Evolutionary conservation across 176 grass and related monocot genomes (phyloP), one percentile per base, ranked within the genome.

Genomic region (Thinopyrum elongatum): DNA sequence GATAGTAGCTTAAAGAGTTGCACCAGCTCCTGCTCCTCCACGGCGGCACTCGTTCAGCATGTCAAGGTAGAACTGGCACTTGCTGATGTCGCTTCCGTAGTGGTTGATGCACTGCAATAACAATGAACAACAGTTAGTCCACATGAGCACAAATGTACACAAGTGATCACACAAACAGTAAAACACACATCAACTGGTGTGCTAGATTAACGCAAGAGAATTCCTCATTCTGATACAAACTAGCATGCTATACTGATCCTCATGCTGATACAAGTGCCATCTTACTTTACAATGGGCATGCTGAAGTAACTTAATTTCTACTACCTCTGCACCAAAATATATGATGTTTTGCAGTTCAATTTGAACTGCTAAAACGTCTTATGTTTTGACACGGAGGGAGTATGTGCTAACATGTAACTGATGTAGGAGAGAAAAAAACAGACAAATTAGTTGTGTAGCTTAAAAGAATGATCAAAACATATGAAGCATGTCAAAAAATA

Each of bases 11-110:
- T 83, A 85, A 27, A 70, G 80, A 79, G 82, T 61, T 4, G 84
- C 13, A 83, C 90, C 90, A 65, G 81, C 74, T 46, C 88, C 74
- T 19, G 89, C 74, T 65, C 88, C 74, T 58, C 88, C 86, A 4
- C 84, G 58, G 77, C 95, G 92, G 90, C 95, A 97, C 53, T 97
- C 95, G 22, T 90, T 97, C 62, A 97, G 78, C 90, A 93, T 97
- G 78, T 97, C 95, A 13, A 94, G 90, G 70, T 97, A 94, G 80
- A 94, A 97, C 88, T 97, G 95, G 77, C 95, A 97, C 83, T 82
- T 97, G 88, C 95, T 91, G 81, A 94, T 91, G 22, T 97, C 90
- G 0, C 81, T 94, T 16, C 92, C 92, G 7, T 89, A 93, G 84
- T 91, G 87, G 83, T 91, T 91, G 62, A 97, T 33, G 25, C 95